Conservation (phyloP, 768 basidiomycete genomes). For the Rhodosporidiobolus sp. region DNA sequence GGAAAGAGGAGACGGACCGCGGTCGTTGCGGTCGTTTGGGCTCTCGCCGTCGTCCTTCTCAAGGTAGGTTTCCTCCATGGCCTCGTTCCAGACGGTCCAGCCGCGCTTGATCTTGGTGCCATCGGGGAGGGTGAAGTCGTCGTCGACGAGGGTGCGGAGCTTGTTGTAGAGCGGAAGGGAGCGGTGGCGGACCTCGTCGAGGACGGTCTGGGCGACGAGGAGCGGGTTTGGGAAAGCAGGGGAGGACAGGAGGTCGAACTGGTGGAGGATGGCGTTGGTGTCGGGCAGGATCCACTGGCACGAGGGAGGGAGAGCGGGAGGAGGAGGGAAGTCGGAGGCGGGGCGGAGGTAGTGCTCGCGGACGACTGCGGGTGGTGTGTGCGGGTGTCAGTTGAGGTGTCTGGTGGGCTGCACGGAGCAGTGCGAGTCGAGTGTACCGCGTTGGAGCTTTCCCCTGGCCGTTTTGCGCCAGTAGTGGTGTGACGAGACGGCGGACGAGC, state of each 20-base stretch:
- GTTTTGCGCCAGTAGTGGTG: constrained; percentile 69
- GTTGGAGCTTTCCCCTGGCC: constrained; percentile 84
- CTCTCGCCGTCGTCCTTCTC: constrained; percentile 67
- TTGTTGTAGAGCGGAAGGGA: constrained; percentile 89
- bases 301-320: constrained; percentile 52
- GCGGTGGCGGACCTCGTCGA: constrained; percentile 93
- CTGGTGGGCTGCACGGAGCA: background rate
- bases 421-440: constrained; percentile 58
- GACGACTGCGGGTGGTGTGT: constrained; percentile 58
- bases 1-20: constrained; percentile 60
- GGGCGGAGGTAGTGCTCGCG: constrained; percentile 90
- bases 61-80: constrained; percentile 59
- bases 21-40: constrained; percentile 90
- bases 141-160: constrained; percentile 74
- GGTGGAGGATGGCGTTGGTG: constrained; percentile 89
- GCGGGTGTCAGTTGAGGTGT: background rate
- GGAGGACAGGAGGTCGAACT: constrained; percentile 95
- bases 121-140: constrained; percentile 54
- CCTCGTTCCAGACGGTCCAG: constrained; percentile 40
- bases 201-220: constrained; percentile 87
- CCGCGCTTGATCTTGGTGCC: constrained; percentile 63
- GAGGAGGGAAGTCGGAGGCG: constrained; percentile 23
- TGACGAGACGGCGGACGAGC: constrained; percentile 1
- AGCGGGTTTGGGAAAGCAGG: constrained; percentile 70
- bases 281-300: constrained; percentile 81